Evolutionary conservation across 768 basidiomycete species (phyloP), one percentile per base, ranked within the genome.

Genomic region (Pleurotus tuber-regium): DNA sequence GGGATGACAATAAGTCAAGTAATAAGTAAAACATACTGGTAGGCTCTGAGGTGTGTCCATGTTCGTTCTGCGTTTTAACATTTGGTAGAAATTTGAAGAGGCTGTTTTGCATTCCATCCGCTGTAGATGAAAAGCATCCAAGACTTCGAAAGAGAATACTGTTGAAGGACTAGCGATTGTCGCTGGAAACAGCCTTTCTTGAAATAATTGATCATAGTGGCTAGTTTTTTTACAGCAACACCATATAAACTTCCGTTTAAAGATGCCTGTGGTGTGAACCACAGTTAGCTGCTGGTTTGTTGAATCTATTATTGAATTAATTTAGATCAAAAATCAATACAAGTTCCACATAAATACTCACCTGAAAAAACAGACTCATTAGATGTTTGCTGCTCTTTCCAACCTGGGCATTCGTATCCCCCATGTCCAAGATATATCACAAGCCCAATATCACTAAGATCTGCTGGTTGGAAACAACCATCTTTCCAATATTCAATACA

Each of bases 161-260:
- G 57, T 53, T 25, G 40, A 46, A 2, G 57, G 57, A 21, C 39
- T 30, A 4, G 10, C 25, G 21, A 23, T 40, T 25, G 59, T 59
- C 18, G 25, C 59, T 23, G 58, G 57, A 44, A 39, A 48, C 11
- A 60, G 14, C 0, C 26, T 23, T 30, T 28, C 42, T 8, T 52
- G 55, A 0, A 69, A 52, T 0, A 69, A 55, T 26, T 69, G 63
- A 18, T 39, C 51, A 10, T 48, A 33, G 36, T 12, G 30, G 35
- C n/a, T 54, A 31, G 12, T 44, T 35, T 30, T 40, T 29, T 43
- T 31, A 21, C 62, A 63, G 1, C 46, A 50, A 52, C 62, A 63
- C 31, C 53, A 63, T 18, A 55, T 52, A n/a, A 63, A 19, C 0
- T 28, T 46, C 28, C 63, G 47, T 11, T 41, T 44, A 21, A 61